Conservation (phyloP, 768 basidiomycete genomes). For the Pulveroboletus sp. region DNA sequence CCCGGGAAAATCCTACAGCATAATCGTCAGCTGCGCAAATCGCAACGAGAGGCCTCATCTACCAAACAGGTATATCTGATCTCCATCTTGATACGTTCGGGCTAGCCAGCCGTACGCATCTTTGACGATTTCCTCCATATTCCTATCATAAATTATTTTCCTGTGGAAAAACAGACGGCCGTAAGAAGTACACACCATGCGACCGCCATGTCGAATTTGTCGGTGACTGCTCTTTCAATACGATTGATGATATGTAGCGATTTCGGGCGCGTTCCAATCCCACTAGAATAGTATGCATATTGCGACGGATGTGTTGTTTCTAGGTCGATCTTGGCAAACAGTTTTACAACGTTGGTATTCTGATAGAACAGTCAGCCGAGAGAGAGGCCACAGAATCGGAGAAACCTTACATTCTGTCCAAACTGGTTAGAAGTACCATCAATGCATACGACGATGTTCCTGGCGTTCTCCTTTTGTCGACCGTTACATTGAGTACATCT, state of each 20-base stretch:
- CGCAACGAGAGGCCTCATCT: not conserved
- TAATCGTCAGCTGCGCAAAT: not conserved
- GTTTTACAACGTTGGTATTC: slow-evolving; percentile 40
- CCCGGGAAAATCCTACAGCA: slow-evolving; percentile 39
- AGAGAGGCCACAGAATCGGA: not conserved
- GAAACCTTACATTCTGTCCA: slow-evolving; percentile 14
- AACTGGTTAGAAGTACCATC: slow-evolving; percentile 25
- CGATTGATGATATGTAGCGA: slow-evolving; percentile 24
- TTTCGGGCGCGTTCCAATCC: slow-evolving; percentile 36
- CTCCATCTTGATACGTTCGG: slow-evolving; percentile 29
- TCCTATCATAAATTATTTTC: slow-evolving; percentile 19
- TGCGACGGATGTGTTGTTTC: slow-evolving; percentile 21
- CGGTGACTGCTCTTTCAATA: slow-evolving; percentile 13
- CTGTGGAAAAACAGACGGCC: not conserved
- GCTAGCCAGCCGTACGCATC: slow-evolving; percentile 35
- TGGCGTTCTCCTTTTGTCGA: slow-evolving; percentile 6
- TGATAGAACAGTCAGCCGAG: slow-evolving; percentile 13
- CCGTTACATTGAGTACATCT: slow-evolving; percentile 14
- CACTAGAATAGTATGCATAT: slow-evolving; percentile 36
- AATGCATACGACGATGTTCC: slow-evolving; percentile 25
- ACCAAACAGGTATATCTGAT: slow-evolving; percentile 37
- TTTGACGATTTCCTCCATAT: slow-evolving; percentile 33
- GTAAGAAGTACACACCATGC: slow-evolving; percentile 31
- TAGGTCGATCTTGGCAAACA: slow-evolving; percentile 29
- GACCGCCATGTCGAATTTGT: slow-evolving; percentile 36